Conservation (phyloP, 305 asterid genomes). For the Solanum aculeatissimum region DNA sequence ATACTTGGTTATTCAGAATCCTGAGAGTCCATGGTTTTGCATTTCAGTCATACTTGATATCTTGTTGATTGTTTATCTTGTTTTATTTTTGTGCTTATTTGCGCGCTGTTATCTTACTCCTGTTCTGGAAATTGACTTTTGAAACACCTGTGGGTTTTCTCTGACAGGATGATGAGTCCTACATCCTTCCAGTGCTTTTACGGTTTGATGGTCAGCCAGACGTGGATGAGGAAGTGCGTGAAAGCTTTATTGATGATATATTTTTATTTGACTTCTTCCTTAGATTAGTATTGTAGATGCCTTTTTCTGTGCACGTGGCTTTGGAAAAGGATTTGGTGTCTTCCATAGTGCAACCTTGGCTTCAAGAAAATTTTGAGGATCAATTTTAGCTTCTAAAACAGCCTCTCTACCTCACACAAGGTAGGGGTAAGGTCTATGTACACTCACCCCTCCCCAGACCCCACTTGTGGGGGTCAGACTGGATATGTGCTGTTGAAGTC, state of each 20-base stretch:
- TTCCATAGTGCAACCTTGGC: neutral
- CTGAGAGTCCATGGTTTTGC: neutral
- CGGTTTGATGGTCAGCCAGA: conserved; percentile 92
- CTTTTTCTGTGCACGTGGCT: neutral
- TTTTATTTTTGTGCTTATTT: neutral
- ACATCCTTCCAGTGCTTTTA: conserved; percentile 83
- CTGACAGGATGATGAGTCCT: conserved; percentile 80
- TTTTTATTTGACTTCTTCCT: neutral
- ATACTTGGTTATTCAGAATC: neutral
- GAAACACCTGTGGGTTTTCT: neutral
- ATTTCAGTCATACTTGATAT: neutral
- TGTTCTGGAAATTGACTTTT: neutral
- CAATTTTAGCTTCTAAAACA: neutral
- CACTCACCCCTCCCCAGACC: neutral
- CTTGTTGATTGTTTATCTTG: neutral
- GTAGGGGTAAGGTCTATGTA: neutral
- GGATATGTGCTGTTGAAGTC: neutral
- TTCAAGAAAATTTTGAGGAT: neutral
- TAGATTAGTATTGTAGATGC: neutral
- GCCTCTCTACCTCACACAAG: neutral
- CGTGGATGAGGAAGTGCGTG: conserved; percentile 83
- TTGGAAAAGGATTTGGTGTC: neutral
- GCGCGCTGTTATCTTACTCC: neutral
- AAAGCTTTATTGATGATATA: neutral
- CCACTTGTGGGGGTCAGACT: neutral